Evolutionary conservation across 2,329 filamentous ascomycete species (phyloP), one percentile per base, ranked within the genome.

Genomic region (Plenodomus biglobosus): DNA sequence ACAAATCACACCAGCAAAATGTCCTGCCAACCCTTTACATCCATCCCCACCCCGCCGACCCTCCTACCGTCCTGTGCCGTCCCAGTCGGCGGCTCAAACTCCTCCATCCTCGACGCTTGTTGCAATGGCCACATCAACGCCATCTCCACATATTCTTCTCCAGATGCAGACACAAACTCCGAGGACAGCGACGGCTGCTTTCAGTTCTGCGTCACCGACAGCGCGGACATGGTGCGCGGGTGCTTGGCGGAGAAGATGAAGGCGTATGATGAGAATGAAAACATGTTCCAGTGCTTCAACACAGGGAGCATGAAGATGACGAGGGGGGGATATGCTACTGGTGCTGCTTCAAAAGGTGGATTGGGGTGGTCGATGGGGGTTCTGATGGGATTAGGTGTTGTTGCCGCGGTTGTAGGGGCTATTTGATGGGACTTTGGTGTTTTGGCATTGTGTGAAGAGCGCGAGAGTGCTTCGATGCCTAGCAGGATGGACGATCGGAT

Each of bases 61-160:
- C 48, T 46, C 16, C 41, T 47, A 13, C 24, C 61, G 16, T 55
- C 63, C 17, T 66, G 63, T 48, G 56, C 63, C 6, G 56, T 68
- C 10, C 64, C 59, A 21, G 40, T 66, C 21, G 64, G 64, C 37
- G 58, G 59, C 35, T 53, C 53, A 17, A 68, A 68, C 48, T 52
- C 56, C 20, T 60, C 64, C 11, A 59, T 65, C 21, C 56, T 68
- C 32, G 63, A 68, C 40, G 56, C 54, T 18, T 68, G 64, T 39
- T 68, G 64, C 46, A 66, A 66, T 42, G 56, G 62, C 8, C 60
- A 67, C 46, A 59, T 67, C 52, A 66, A 67, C 35, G 47, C 54
- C 7, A 54, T 66, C 17, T 46, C 44, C 13, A 61, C 55, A 8
- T 65, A 65, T 32, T 54, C 56, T 10, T 47, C 50, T 2, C 52